A percentile compares a stretch with the other conserved stretches of the same genome.
Evolutionary conservation across 2,329 filamentous ascomycete genomes (phyloP).

Genomic region (Paraconiothyrium sp.): DNA sequence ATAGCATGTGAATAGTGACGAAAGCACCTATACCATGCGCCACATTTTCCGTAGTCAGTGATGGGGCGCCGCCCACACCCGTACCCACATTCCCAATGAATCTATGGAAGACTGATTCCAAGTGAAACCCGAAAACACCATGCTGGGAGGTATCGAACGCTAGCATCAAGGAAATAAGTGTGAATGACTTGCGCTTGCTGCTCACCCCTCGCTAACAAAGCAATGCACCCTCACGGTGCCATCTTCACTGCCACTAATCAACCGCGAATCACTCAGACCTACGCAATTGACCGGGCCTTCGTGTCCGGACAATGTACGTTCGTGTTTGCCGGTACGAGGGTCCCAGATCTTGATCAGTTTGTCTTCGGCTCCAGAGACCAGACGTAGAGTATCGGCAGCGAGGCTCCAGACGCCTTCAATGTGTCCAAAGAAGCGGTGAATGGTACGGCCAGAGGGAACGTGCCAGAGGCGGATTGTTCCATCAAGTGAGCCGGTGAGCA

Average conservation of each 20-base stretch:
- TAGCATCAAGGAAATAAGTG: background rate
- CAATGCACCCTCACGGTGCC: constrained; percentile 79
- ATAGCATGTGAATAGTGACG: background rate
- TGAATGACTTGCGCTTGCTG: background rate
- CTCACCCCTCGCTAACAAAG: constrained; percentile 30
- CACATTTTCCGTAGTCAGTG: background rate
- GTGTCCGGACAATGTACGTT: constrained; percentile 91
- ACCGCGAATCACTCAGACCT: constrained; percentile 85
- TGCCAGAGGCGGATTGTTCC: constrained; percentile 94
- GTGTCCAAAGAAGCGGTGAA: constrained; percentile 95
- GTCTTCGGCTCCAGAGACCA: constrained; percentile 91
- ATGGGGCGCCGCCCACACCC: background rate
- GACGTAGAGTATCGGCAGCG: constrained; percentile 84
- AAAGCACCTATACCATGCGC: background rate
- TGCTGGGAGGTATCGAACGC: constrained; percentile 1
- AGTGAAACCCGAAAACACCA: background rate
- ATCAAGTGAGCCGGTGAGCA: constrained; percentile 91
- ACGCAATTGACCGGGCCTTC: constrained; percentile 92
- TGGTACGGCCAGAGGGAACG: constrained; percentile 78
- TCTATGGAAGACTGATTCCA: background rate
- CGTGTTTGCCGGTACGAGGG: constrained; percentile 87
- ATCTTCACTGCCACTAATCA: constrained; percentile 94
- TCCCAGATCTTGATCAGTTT: constrained; percentile 98
- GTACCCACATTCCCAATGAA: background rate
- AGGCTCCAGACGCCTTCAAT: constrained; percentile 96